A percentile compares a stretch with the other conserved stretches of the same genome.
These are phyloP conservation scores for Talaromyces ruber DNA, from an alignment of 495 filamentous ascomycete species.

Conservation along the genomic window DNA sequence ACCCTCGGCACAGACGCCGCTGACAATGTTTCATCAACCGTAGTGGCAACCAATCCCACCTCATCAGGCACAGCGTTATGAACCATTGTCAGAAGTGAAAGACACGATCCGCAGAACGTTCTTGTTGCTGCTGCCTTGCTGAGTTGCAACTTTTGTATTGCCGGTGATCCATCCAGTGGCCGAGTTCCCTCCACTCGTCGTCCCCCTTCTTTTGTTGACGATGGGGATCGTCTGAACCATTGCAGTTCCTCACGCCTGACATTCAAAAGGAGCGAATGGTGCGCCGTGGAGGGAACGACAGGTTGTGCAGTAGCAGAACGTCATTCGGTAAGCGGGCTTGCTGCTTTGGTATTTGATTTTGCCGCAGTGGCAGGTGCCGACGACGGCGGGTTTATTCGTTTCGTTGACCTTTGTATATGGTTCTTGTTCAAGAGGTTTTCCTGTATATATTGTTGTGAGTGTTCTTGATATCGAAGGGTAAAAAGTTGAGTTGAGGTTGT, in stretches of 20 bases:
- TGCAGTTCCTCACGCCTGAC: background rate
- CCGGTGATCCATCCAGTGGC: background rate
- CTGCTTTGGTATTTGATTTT: conserved; percentile 1
- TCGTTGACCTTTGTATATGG: background rate
- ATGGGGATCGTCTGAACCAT: background rate
- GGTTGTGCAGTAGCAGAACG: background rate
- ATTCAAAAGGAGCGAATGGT: background rate
- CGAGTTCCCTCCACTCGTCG: background rate
- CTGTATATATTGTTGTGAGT: background rate
- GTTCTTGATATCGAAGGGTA: too few relatives aligned
- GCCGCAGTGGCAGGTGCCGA: background rate
- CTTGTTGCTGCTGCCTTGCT: background rate
- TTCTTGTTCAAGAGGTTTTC: background rate
- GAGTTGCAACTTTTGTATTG: background rate
- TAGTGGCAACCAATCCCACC: background rate
- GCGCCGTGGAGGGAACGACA: background rate
- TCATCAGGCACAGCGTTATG: background rate
- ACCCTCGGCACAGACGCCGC: background rate
- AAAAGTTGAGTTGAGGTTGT: too few relatives aligned
- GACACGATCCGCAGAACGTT: background rate
- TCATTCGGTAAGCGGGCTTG: background rate
- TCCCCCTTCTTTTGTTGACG: background rate
- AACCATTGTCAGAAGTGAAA: background rate
- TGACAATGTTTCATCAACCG: background rate
- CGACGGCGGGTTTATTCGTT: background rate